Conservation (phyloP, 768 basidiomycete genomes). For the Suillus hirtellus region DNA sequence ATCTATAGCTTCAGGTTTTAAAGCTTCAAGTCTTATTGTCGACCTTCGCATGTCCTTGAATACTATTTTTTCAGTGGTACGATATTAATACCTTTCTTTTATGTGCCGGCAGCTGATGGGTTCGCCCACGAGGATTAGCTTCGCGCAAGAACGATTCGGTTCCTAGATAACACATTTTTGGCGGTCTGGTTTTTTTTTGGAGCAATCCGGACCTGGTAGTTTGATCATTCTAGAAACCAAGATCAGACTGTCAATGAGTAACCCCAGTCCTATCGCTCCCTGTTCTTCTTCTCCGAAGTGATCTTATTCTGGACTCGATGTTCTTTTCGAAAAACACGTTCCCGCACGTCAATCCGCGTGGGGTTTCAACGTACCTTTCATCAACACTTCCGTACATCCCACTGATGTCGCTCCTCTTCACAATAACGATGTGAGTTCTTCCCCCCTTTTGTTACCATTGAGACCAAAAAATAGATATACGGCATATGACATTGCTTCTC, state of each 20-base stretch:
- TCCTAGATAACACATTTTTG: constrained; percentile 15
- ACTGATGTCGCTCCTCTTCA: too few relatives aligned
- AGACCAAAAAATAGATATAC: too few relatives aligned
- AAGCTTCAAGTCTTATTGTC: neutral
- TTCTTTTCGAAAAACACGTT: constrained; percentile 32
- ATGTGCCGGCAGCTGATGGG: neutral
- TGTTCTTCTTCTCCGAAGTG: neutral
- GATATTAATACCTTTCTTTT: neutral
- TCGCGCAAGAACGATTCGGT: neutral
- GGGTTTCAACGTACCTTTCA: too few relatives aligned
- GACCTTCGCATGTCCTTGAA: neutral
- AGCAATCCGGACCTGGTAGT: constrained; percentile 27
- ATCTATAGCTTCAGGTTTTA: neutral
- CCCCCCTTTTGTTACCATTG: too few relatives aligned
- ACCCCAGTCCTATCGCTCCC: neutral
- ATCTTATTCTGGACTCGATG: constrained; percentile 24
- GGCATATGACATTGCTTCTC: too few relatives aligned
- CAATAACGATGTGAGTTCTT: too few relatives aligned
- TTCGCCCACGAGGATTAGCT: neutral
- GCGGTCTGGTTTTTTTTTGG: constrained; percentile 23
- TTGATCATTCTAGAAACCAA: constrained; percentile 27
- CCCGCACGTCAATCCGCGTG: constrained; percentile 28
- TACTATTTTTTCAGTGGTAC: neutral
- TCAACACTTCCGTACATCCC: too few relatives aligned
- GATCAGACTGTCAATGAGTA: constrained; percentile 31